These are phyloP conservation scores for Didymella lethalis DNA, from an alignment of 2,329 filamentous ascomycete species.

Conservation along the genomic window DNA sequence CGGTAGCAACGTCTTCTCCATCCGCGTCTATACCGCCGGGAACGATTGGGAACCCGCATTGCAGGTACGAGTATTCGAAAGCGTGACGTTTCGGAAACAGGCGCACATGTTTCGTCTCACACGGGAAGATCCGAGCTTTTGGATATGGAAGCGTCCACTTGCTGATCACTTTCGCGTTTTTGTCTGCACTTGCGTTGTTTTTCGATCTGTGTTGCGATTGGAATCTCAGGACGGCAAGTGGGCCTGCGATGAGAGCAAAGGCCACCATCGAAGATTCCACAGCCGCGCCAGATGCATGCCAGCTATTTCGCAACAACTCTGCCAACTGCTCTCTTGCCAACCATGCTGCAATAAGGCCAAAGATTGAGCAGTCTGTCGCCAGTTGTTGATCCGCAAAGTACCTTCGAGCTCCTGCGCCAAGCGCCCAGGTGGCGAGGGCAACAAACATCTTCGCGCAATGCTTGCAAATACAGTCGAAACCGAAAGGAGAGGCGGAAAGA, in stretches of 20 bases:
- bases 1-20: conserved; percentile 26
- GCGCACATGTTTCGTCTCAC: conserved; percentile 69
- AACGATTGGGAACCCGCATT: conserved; percentile 72
- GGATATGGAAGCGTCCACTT: conserved; percentile 31
- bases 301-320: conserved; percentile 18
- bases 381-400: conserved; percentile 32
- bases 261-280: conserved; percentile 12
- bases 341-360: conserved; percentile 23
- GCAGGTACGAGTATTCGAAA: conserved; percentile 75
- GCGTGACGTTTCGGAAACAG: conserved; percentile 72
- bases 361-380: conserved; percentile 30
- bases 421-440: conserved; percentile 33
- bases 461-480: conserved; percentile 7
- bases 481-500: conserved; percentile 4
- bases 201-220: conserved; percentile 3
- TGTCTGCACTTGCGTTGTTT: background rate
- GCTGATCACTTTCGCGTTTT: conserved; percentile 3
- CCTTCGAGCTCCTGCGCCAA: conserved; percentile 27
- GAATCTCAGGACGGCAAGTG: conserved; percentile 25
- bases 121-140: conserved; percentile 65
- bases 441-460: conserved; percentile 23
- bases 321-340: conserved; percentile 21
- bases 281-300: conserved; percentile 16
- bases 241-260: conserved; percentile 17
- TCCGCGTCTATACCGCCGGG: conserved; percentile 57